Percentiles rank a stretch among this genome's conserved stretches.
These are phyloP conservation scores for Eucalyptus sp. DNA, from an alignment of 345 rosid genomes.

Conservation along the genomic window DNA sequence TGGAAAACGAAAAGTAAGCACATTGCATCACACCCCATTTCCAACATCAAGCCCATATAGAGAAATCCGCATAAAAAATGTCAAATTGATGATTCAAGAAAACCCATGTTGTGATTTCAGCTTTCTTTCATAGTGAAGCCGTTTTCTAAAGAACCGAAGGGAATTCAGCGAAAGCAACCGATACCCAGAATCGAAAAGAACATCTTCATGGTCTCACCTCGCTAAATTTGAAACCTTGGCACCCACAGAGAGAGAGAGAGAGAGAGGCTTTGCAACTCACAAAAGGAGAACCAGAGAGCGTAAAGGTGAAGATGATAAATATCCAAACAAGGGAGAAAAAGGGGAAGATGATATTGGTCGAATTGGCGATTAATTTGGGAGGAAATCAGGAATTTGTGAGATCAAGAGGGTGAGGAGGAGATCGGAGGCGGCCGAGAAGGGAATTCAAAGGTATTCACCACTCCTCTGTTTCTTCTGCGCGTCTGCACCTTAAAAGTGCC, in stretches of 20 bases:
- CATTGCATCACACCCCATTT: neutral
- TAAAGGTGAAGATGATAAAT: neutral
- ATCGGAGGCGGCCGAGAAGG: neutral
- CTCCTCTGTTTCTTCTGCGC: neutral
- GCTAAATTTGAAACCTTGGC: neutral
- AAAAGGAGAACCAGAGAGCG: neutral
- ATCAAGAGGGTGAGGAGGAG: neutral
- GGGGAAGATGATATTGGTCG: neutral
- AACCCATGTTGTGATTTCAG: neutral
- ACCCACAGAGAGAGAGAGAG: neutral
- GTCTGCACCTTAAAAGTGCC: neutral
- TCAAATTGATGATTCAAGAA: neutral
- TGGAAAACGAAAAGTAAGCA: neutral
- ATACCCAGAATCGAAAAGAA: neutral
- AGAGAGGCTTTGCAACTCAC: neutral
- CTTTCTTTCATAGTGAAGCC: neutral
- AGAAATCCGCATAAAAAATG: neutral
- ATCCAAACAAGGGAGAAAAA: neutral
- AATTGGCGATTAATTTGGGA: neutral
- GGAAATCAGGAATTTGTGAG: neutral
- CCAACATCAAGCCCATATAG: neutral
- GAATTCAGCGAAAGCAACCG: neutral
- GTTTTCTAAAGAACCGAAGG: neutral
- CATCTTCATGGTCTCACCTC: neutral
- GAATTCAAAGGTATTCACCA: neutral